phyloP scores from a whole-genome alignment of 73 alveolate genomes.

The Paramecium primaurelia region DNA sequence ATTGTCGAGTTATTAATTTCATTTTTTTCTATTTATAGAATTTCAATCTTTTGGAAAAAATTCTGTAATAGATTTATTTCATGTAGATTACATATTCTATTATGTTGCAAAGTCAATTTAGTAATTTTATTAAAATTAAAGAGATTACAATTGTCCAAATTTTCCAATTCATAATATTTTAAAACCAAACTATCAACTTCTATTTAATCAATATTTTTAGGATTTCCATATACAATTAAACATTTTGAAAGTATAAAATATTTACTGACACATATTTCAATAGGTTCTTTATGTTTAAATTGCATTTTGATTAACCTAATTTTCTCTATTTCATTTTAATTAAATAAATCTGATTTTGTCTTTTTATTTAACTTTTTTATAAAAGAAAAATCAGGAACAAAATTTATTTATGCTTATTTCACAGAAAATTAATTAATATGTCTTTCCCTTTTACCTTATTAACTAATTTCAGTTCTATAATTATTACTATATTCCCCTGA shows the following conservation, averaged over 20 bases:
- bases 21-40: not conserved
- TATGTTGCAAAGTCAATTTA: not conserved
- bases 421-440: not conserved
- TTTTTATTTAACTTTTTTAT: not conserved
- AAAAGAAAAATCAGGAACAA: not conserved
- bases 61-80: not conserved
- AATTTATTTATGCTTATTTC: not conserved
- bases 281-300: not conserved
- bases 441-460: not conserved
- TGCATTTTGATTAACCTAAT: not conserved
- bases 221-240: constrained; percentile 20
- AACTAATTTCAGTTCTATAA: not conserved
- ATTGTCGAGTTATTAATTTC: not conserved
- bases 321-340: not conserved
- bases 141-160: not conserved
- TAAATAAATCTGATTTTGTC: not conserved
- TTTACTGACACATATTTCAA: not conserved
- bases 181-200: not conserved
- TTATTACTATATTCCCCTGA: not conserved
- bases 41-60: not conserved
- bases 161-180: not conserved
- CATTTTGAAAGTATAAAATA: not conserved
- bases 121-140: not conserved
- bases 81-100: not conserved
- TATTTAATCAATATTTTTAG: not conserved